Conservation (phyloP, 176 grass and related monocot genomes). For the Rhynchospora breviuscula region DNA sequence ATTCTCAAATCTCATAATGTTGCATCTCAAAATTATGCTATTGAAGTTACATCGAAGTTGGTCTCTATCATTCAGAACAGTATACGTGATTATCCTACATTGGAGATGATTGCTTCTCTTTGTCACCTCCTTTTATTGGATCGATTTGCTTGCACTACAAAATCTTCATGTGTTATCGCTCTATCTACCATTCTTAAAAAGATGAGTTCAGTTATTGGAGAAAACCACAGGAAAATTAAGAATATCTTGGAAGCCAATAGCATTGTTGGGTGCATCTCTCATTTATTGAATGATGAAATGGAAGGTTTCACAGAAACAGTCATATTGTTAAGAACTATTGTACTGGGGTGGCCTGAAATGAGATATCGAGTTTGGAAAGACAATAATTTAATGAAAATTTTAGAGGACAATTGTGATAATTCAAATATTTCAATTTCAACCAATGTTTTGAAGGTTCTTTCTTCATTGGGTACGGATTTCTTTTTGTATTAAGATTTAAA, state of each 20-base stretch:
- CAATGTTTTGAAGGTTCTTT: constrained; percentile 51
- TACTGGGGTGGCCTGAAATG: constrained; percentile 66
- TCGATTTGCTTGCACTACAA: constrained; percentile 24
- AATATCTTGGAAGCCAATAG: constrained; percentile 49
- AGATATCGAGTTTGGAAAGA: constrained; percentile 77
- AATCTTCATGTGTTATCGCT: constrained; percentile 41
- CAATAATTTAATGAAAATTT: constrained; percentile 41
- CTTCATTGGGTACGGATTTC: constrained; percentile 74
- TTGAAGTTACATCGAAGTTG: constrained; percentile 26
- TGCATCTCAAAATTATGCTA: not conserved
- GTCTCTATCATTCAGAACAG: not conserved
- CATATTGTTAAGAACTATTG: constrained; percentile 47
- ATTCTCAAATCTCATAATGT: constrained; percentile 15
- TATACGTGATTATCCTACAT: constrained; percentile 35
- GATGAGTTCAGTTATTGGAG: constrained; percentile 20
- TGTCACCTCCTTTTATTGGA: constrained; percentile 40
- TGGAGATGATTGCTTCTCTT: constrained; percentile 48
- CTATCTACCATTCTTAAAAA: constrained; percentile 47
- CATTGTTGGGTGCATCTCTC: constrained; percentile 35
- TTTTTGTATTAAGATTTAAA: constrained; percentile 25
- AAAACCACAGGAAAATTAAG: constrained; percentile 49
- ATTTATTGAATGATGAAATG: constrained; percentile 40
- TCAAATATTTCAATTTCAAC: constrained; percentile 33
- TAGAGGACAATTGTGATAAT: constrained; percentile 32
- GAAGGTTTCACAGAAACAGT: constrained; percentile 49